Evolutionary conservation across 164 flowering plant genomes (phyloP).

Genomic region (Hamamelis virginiana): DNA sequence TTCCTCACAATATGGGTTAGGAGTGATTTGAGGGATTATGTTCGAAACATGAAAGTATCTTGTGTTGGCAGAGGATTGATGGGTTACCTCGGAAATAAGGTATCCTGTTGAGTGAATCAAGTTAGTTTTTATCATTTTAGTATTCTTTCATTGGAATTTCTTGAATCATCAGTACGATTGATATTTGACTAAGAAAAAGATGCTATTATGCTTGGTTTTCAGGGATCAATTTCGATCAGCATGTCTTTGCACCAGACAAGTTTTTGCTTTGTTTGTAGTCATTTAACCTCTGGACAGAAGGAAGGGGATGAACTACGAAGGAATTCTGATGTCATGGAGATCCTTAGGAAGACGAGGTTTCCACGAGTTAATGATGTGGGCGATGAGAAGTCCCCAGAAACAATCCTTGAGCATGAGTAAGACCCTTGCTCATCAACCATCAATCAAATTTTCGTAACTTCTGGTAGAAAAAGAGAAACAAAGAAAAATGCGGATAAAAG

Average conservation of each 20-base stretch:
- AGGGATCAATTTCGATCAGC: constrained; percentile 76
- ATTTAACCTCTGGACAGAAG: constrained; percentile 70
- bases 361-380: constrained; percentile 43
- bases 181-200: not conserved
- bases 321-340: constrained; percentile 72
- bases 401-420: constrained; percentile 72
- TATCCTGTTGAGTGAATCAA: constrained; percentile 14
- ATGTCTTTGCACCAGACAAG: constrained; percentile 69
- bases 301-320: constrained; percentile 73
- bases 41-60: constrained; percentile 64
- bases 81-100: constrained; percentile 84
- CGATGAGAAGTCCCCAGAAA: constrained; percentile 64
- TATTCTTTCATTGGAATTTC: not conserved
- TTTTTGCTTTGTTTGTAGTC: constrained; percentile 70
- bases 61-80: constrained; percentile 78
- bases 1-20: constrained; percentile 69
- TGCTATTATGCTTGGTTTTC: constrained; percentile 17
- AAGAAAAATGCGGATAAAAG: no score
- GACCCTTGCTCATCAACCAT: constrained; percentile 10
- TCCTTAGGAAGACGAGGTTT: constrained; percentile 67
- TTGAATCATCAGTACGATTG: not conserved
- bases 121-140: not conserved
- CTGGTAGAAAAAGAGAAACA: no score
- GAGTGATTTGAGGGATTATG: constrained; percentile 60
- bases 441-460: not conserved